phyloP scores from a whole-genome alignment of 2,329 filamentous ascomycete species.

The Hypoxylon sp. region DNA sequence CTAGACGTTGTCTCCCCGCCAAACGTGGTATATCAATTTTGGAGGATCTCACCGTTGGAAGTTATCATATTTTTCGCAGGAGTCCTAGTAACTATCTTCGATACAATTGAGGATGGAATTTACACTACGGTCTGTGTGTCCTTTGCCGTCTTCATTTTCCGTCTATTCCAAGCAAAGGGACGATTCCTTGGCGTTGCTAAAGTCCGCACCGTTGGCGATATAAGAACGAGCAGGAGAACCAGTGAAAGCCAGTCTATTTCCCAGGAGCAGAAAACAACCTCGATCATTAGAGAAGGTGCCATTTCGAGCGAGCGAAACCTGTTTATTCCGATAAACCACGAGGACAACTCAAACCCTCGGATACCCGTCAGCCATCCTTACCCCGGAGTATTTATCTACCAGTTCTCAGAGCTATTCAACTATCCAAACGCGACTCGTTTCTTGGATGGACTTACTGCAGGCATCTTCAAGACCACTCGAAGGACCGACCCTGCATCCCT shows the following conservation, averaged over 20 bases:
- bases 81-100: slow-evolving; percentile 85
- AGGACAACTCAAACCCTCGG: slow-evolving; percentile 65
- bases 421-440: slow-evolving; percentile 67
- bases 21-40: slow-evolving; percentile 88
- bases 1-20: slow-evolving; percentile 87
- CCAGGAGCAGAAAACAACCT: slow-evolving; percentile 21
- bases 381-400: slow-evolving; percentile 68
- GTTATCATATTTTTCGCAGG: slow-evolving; percentile 88
- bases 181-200: slow-evolving; percentile 83
- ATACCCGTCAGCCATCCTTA: slow-evolving; percentile 60
- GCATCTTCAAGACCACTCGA: slow-evolving; percentile 61
- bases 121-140: slow-evolving; percentile 83
- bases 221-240: slow-evolving; percentile 15
- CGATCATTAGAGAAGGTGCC: slow-evolving; percentile 53
- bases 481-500: slow-evolving; percentile 59
- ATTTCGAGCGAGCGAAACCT: slow-evolving; percentile 37
- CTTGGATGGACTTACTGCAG: slow-evolving; percentile 63
- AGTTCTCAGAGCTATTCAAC: slow-evolving; percentile 68
- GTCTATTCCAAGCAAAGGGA: slow-evolving; percentile 82
- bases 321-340: slow-evolving; percentile 63
- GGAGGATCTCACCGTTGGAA: slow-evolving; percentile 85
- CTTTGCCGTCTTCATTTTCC: slow-evolving; percentile 78
- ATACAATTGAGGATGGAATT: slow-evolving; percentile 85
- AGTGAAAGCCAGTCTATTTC: slow-evolving; percentile 25
- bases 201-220: slow-evolving; percentile 67